Conservation (phyloP, 2,329 filamentous ascomycete genomes). For the Cyclaneusma minus region DNA sequence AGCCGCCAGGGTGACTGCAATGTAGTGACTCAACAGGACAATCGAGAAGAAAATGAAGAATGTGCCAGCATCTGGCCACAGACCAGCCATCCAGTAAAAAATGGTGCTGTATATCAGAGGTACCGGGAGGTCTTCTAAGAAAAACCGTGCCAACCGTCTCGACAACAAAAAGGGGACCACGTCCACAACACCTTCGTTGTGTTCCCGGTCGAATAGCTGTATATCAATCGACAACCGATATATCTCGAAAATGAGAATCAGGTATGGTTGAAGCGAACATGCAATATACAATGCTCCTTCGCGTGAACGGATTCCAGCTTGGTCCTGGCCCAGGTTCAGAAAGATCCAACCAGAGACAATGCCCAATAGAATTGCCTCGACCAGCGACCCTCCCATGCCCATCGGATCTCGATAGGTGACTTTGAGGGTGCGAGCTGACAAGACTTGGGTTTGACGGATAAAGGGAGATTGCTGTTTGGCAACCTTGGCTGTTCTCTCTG, state of each 20-base stretch:
- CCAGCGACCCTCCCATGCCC: slow-evolving; percentile 53
- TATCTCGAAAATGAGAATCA: slow-evolving; percentile 61
- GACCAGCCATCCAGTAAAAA: slow-evolving; percentile 67
- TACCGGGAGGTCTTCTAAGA: slow-evolving; percentile 58
- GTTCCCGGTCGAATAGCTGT: slow-evolving; percentile 59
- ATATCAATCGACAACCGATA: slow-evolving; percentile 65
- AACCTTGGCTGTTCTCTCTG: slow-evolving; percentile 7
- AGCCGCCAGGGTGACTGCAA: slow-evolving; percentile 56
- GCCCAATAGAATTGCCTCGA: slow-evolving; percentile 57
- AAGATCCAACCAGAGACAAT: slow-evolving; percentile 63
- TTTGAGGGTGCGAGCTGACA: slow-evolving; percentile 54
- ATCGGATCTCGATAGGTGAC: slow-evolving; percentile 65
- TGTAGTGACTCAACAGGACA: slow-evolving; percentile 55
- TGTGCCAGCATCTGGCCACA: slow-evolving; percentile 42
- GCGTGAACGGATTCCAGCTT: slow-evolving; percentile 57
- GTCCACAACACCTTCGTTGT: slow-evolving; percentile 55
- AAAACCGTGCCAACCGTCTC: slow-evolving; percentile 49
- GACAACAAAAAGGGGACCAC: slow-evolving; percentile 56
- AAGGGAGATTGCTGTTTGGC: slow-evolving; percentile 35
- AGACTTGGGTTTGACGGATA: slow-evolving; percentile 43
- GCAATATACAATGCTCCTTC: slow-evolving; percentile 60
- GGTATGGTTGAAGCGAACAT: slow-evolving; percentile 57
- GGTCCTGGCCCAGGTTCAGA: slow-evolving; percentile 44
- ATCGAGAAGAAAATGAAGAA: slow-evolving; percentile 62
- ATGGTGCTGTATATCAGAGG: slow-evolving; percentile 56